phyloP scores from a whole-genome alignment of 192 early-diverging fungal genomes.

The Podila epicladia region DNA sequence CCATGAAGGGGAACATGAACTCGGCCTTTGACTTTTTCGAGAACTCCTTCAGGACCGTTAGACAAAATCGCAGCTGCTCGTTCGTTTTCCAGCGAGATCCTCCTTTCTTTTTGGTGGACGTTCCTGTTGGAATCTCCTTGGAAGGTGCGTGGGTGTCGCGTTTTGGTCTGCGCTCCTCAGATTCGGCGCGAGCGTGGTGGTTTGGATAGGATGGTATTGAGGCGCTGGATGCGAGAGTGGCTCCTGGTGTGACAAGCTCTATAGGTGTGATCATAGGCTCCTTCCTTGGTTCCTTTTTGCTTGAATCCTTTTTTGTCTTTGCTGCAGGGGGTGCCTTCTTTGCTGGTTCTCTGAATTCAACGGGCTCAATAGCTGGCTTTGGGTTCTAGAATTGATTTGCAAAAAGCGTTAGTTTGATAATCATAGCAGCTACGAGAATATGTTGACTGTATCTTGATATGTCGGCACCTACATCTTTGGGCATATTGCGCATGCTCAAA shows the following conservation, averaged over 20 bases:
- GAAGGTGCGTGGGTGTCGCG: constrained; percentile 74
- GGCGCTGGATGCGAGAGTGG: constrained; percentile 3
- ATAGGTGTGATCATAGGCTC: not conserved
- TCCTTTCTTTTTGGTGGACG: constrained; percentile 40
- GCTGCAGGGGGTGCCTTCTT: constrained; percentile 30
- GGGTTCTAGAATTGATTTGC: constrained; percentile 6
- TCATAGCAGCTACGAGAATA: not conserved
- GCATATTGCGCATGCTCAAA: constrained; percentile 76
- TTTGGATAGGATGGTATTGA: constrained; percentile 15
- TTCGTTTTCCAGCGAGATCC: constrained; percentile 62
- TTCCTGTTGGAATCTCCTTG: constrained; percentile 43
- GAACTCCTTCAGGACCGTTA: constrained; percentile 71
- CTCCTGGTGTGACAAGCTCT: not conserved
- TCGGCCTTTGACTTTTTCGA: constrained; percentile 73
- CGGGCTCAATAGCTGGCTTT: constrained; percentile 5
- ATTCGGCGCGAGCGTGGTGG: constrained; percentile 36
- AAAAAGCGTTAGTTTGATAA: not conserved
- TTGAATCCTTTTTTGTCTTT: constrained; percentile 40
- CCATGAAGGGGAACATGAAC: constrained; percentile 78
- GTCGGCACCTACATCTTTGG: constrained; percentile 61
- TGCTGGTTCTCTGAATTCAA: constrained; percentile 11
- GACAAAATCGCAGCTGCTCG: constrained; percentile 68
- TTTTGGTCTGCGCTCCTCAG: constrained; percentile 69
- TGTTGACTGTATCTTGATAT: not conserved
- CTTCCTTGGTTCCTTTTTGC: constrained; percentile 28